Percentiles rank a stretch among this genome's conserved stretches.
Evolutionary conservation across 257 asterid species (phyloP).

Genomic region (Ligustrum vulgare): DNA sequence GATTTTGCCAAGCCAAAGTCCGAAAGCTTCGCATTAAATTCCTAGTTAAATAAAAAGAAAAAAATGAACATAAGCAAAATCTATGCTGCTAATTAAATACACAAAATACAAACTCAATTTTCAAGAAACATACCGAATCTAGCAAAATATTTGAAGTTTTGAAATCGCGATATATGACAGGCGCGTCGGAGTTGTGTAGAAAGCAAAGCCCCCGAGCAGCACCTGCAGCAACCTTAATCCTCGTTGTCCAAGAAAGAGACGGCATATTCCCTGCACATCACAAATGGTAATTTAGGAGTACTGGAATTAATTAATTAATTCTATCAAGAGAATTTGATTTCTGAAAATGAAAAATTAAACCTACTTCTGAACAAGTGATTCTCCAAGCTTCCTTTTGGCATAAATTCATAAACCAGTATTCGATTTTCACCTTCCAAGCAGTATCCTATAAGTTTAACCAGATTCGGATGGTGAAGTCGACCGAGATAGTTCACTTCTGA

Average conservation of each 20-base stretch:
- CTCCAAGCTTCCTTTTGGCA: conserved; percentile 60
- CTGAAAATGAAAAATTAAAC: background rate
- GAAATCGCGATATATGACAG: conserved; percentile 61
- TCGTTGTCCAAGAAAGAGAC: conserved; percentile 43
- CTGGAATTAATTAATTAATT: too few species aligned
- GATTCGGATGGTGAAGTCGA: conserved; percentile 46
- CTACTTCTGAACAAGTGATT: conserved; percentile 41
- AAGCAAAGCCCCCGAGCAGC: conserved; percentile 58
- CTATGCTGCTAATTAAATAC: background rate
- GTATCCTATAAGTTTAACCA: conserved; percentile 50
- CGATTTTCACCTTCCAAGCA: conserved; percentile 50
- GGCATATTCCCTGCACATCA: conserved; percentile 28
- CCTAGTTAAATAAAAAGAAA: conserved; percentile 16
- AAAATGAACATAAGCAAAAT: background rate
- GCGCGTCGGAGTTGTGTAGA: conserved; percentile 43
- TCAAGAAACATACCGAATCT: conserved; percentile 33
- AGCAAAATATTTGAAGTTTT: conserved; percentile 54
- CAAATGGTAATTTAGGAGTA: background rate
- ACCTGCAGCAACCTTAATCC: conserved; percentile 50
- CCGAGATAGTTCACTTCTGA: conserved; percentile 59
- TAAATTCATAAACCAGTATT: conserved; percentile 48
- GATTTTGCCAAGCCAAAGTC: conserved; percentile 55
- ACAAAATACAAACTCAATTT: background rate
- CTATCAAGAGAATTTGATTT: background rate
- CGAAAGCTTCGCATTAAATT: conserved; percentile 54